Evolutionary conservation across 371 early-diverging fungal genomes (phyloP), one percentile per base, ranked within the genome.

Genomic region (Mortierella sp.): DNA sequence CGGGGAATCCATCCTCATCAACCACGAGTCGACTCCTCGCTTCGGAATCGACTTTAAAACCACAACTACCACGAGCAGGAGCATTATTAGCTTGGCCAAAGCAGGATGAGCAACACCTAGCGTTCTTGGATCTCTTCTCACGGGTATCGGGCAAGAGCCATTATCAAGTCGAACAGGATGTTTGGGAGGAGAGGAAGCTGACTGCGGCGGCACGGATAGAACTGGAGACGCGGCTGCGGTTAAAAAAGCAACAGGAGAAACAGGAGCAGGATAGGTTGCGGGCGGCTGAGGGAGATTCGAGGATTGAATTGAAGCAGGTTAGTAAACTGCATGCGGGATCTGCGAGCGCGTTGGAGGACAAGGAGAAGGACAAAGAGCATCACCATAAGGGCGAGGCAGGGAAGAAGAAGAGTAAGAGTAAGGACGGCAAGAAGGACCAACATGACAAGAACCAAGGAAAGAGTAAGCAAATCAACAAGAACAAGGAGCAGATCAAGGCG

Each of bases 71-170:
- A 7, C 19, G 31, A 19, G 63, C 26, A 4, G 14, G 13, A 14
- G 14, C 58, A 26, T 28, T 28, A 14, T 14, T 13, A 14, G 7
- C 10, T 4, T 60, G 38, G 21, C 65, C 34, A 16, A 63, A 38
- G 16, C 65, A 38, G 68, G 42, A 68, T 24, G 24, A 42, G 4
- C 68, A 68, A 21, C 42, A 68, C 42, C 11, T 68, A 24, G 38
- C 42, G 45, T 77, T 57, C 31, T 38, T 77, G 57, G 77, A 71
- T 28, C 28, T 77, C 38, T 57, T 72, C 6, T 45, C 80, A 3
- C 70, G 80, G 8, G 71, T 79, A 3, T 57, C 80, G 24, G 75
- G 75, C 31, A 79, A 73, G 50, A 54, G 68, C n/a, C 48, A n/a
- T n/a, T 44, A 55, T 21, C 55, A 74, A 34, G 38, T 70, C 2